These are phyloP conservation scores for Russula sp. DNA, from an alignment of 768 basidiomycete species.

Conservation along the genomic window DNA sequence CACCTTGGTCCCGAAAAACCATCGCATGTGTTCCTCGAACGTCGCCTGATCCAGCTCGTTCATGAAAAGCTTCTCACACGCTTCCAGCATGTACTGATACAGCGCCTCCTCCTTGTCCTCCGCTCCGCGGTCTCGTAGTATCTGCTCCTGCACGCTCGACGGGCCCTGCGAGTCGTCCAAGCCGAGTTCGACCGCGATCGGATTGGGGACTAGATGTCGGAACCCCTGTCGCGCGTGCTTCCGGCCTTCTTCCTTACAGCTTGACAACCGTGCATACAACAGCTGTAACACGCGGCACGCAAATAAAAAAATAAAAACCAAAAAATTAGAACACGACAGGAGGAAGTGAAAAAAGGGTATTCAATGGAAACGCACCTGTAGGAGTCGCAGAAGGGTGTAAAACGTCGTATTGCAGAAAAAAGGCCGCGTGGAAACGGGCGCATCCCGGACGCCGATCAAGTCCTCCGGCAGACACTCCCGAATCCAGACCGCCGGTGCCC, in stretches of 20 bases:
- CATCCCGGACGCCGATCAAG: slow-evolving; percentile 23
- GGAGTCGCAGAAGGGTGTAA: slow-evolving; percentile 79
- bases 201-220: slow-evolving; percentile 62
- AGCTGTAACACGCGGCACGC: slow-evolving; percentile 44
- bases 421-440: slow-evolving; percentile 35
- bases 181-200: slow-evolving; percentile 75
- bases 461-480: slow-evolving; percentile 18
- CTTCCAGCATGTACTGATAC: slow-evolving; percentile 82
- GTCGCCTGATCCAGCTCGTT: slow-evolving; percentile 85
- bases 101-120: slow-evolving; percentile 54
- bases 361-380: slow-evolving; percentile 57
- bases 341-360: neutral
- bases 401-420: slow-evolving; percentile 93
- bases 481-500: slow-evolving; percentile 11
- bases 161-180: slow-evolving; percentile 78
- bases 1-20: slow-evolving; percentile 87
- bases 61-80: slow-evolving; percentile 91
- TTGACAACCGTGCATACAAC: slow-evolving; percentile 80
- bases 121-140: slow-evolving; percentile 43
- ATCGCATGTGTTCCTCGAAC: slow-evolving; percentile 93
- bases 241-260: slow-evolving; percentile 77
- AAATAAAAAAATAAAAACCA: neutral
- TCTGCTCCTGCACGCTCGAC: slow-evolving; percentile 58
- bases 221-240: slow-evolving; percentile 62
- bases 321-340: neutral